These are phyloP conservation scores for Scleromitrula shiraiana DNA, from an alignment of 2,329 filamentous ascomycete species.

Conservation along the genomic window DNA sequence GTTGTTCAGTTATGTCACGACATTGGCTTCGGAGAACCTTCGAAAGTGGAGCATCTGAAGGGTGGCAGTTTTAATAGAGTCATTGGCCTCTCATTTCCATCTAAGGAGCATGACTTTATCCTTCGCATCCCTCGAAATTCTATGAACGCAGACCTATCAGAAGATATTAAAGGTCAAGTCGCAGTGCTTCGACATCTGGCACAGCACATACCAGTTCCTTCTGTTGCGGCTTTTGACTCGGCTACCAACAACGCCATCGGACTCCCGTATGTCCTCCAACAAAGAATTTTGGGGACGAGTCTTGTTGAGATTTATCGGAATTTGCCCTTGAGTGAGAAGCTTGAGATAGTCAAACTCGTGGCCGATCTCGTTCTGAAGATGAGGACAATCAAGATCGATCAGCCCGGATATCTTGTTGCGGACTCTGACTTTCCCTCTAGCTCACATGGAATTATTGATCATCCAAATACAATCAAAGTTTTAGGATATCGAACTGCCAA, in stretches of 20 bases:
- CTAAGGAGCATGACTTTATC: slow-evolving; percentile 6
- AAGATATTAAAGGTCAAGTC: slow-evolving; percentile 15
- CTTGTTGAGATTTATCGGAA: slow-evolving; percentile 7
- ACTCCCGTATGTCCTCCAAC: slow-evolving; percentile 13
- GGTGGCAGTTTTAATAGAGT: slow-evolving; percentile 18
- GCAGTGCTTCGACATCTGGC: slow-evolving; percentile 10
- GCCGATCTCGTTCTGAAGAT: slow-evolving; percentile 13
- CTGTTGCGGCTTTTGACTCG: slow-evolving; percentile 12
- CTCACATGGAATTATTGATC: background rate
- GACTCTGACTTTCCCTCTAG: background rate
- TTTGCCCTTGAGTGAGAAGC: slow-evolving; percentile 12
- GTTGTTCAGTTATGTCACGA: slow-evolving; percentile 15
- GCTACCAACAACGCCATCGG: slow-evolving; percentile 14
- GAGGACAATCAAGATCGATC: background rate
- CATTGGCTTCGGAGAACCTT: slow-evolving; percentile 13
- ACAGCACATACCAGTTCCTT: slow-evolving; percentile 4
- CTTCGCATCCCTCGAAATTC: slow-evolving; percentile 14
- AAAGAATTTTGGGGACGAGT: slow-evolving; percentile 9
- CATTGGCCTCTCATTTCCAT: slow-evolving; percentile 8
- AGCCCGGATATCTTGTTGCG: slow-evolving; percentile 8
- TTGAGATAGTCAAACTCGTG: slow-evolving; percentile 10
- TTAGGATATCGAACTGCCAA: background rate
- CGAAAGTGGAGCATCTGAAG: slow-evolving; percentile 12
- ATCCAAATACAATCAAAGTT: background rate
- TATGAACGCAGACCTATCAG: background rate